A percentile compares a stretch with the other conserved stretches of the same genome.
Conservation (phyloP, 805 yeast species). For the Ogataea neopini region DNA sequence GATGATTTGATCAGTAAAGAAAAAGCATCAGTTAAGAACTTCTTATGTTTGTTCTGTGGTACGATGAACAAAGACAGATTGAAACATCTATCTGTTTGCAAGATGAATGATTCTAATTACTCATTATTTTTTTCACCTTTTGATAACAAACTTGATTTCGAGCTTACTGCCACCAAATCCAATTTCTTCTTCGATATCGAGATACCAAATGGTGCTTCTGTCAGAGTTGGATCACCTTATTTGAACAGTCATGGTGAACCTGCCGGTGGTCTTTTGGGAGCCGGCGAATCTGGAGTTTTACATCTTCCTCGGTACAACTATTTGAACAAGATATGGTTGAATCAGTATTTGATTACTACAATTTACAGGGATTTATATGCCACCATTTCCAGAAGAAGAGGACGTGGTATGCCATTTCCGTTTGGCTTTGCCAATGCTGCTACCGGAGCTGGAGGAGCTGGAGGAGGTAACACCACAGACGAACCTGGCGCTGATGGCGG, state of each 20-base stretch:
- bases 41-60: slow-evolving; percentile 32
- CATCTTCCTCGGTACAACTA: slow-evolving; percentile 54
- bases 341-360: slow-evolving; percentile 37
- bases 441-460: not conserved
- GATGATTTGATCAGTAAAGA: slow-evolving; percentile 44
- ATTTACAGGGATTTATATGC: slow-evolving; percentile 18
- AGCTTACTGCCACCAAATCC: slow-evolving; percentile 26
- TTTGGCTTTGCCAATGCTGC: slow-evolving; percentile 9
- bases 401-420: slow-evolving; percentile 15
- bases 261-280: slow-evolving; percentile 52
- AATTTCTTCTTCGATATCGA: slow-evolving; percentile 33
- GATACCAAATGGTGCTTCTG: slow-evolving; percentile 21
- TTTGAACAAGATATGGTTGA: slow-evolving; percentile 61
- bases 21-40: slow-evolving; percentile 18
- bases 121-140: slow-evolving; percentile 31
- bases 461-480: no score
- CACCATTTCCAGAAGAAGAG: slow-evolving; percentile 8
- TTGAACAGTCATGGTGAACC: slow-evolving; percentile 76
- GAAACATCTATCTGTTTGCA: slow-evolving; percentile 24
- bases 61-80: slow-evolving; percentile 14
- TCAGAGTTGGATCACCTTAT: slow-evolving; percentile 59
- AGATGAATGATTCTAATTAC: slow-evolving; percentile 22
- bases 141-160: slow-evolving; percentile 24
- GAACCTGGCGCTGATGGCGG: slow-evolving; percentile 13
- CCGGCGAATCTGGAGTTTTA: slow-evolving; percentile 57